phyloP scores from a whole-genome alignment of 768 basidiomycete species.

The Tephrocybe sp. region DNA sequence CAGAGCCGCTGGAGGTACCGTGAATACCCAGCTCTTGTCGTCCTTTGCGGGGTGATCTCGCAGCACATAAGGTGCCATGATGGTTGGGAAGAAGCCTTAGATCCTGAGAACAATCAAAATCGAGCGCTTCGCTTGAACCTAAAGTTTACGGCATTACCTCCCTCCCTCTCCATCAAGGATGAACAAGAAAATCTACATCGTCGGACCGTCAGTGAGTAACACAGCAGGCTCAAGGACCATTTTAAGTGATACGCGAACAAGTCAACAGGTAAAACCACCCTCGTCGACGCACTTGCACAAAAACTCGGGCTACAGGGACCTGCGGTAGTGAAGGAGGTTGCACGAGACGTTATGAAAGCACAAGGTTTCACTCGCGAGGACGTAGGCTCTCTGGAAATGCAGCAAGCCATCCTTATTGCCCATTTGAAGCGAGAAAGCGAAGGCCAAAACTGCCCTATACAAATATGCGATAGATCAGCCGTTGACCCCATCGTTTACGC shows the following conservation, averaged over 20 bases:
- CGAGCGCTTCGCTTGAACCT: no score
- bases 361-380: constrained; percentile 55
- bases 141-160: not conserved
- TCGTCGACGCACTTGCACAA: constrained; percentile 51
- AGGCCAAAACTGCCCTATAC: constrained; percentile 24
- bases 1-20: constrained; percentile 30
- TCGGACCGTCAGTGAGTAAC: constrained; percentile 54
- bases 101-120: constrained; percentile 15
- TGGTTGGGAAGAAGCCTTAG: constrained; percentile 14
- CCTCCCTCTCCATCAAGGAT: not conserved
- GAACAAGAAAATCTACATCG: constrained; percentile 39
- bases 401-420: constrained; percentile 58
- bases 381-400: constrained; percentile 56
- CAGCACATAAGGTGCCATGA: constrained; percentile 38
- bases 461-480: constrained; percentile 65
- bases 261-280: constrained; percentile 72
- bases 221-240: no score
- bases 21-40: constrained; percentile 57
- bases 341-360: constrained; percentile 53
- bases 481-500: constrained; percentile 68
- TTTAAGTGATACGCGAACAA: constrained; percentile 21
- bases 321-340: constrained; percentile 60
- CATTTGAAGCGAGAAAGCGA: constrained; percentile 48
- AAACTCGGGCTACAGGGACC: constrained; percentile 35
- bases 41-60: constrained; percentile 41